Evolutionary conservation across 805 yeast genomes (phyloP).

Genomic region (Candida insectorum): DNA sequence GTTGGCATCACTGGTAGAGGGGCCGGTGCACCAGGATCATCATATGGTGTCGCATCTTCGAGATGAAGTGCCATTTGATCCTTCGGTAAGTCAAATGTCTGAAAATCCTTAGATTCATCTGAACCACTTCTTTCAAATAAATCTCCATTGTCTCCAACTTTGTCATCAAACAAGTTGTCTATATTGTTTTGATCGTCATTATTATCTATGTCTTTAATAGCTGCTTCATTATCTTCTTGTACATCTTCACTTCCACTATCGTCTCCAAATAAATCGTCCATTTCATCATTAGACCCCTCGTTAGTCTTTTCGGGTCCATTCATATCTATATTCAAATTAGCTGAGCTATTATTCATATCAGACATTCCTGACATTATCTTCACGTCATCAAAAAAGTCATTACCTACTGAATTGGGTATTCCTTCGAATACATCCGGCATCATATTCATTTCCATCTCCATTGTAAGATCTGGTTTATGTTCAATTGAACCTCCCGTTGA

Average conservation of each 20-base stretch:
- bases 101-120: neutral
- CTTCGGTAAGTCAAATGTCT: conserved; percentile 49
- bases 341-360: neutral
- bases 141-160: conserved; percentile 1
- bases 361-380: conserved; percentile 11
- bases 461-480: conserved; percentile 8
- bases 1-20: conserved; percentile 62
- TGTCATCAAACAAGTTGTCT: conserved; percentile 1
- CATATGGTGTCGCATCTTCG: conserved; percentile 44
- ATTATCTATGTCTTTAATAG: neutral
- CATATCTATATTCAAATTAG: neutral
- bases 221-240: conserved; percentile 3
- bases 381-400: conserved; percentile 11
- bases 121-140: neutral
- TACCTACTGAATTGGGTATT: conserved; percentile 10
- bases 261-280: conserved; percentile 16
- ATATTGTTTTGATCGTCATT: neutral
- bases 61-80: conserved; percentile 50
- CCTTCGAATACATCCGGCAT: conserved; percentile 13
- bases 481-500: conserved; percentile 19
- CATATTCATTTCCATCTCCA: conserved; percentile 12
- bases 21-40: conserved; percentile 76
- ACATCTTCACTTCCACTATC: conserved; percentile 19
- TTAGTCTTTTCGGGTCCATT: conserved; percentile 6
- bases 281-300: conserved; percentile 25